Evolutionary conservation across 176 grass and related monocot species (phyloP), one percentile per base, ranked within the genome.

Genomic region (Aegilops speltoides): DNA sequence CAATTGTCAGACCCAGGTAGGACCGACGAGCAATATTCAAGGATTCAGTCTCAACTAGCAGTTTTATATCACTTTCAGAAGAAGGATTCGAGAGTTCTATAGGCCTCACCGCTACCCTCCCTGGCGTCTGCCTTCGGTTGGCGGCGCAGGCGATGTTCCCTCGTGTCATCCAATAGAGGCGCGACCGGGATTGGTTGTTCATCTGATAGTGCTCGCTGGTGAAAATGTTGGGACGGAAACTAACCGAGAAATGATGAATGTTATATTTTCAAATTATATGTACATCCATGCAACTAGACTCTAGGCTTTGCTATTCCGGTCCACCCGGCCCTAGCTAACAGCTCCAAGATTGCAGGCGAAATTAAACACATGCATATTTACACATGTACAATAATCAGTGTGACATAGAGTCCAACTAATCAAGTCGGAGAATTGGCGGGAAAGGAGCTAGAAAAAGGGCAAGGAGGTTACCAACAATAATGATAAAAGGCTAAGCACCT

Each of bases 401-500:
- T 87, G 68, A 87, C 64, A 29, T 20, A 36, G 22, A 10, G 50
- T 67, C 56, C 87, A 72, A 54, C 65, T 7, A 84, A 63, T 64
- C 64, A 37, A 13, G 13, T 65, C 22, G 13, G 78, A 12, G 25
- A 81, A 80, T 29, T 45, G 41, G 66, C 66, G 69, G 56, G 63
- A 6, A 71, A 83, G 37, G 15, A 34, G 43, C 48, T 17, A 80
- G 8, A 36, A 67, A 60, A 68, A 76, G 73, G 67, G 41, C 32
- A 75, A 19, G 68, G 43, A 59, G 60, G 45, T 78, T 81, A 81
- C 66, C 84, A 65, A 81, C 43, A 80, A 43, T 46, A 59, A 82
- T 77, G 52, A 86, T 77, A 85, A 89, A 89, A 89, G 87, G 77
- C 33, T 85, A 85, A 85, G 69, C 76, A 73, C 77, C 77, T 81